A percentile compares a stretch with the other conserved stretches of the same genome.
Conservation (phyloP, 2,329 filamentous ascomycete genomes). For the Exophiala calicioides region DNA sequence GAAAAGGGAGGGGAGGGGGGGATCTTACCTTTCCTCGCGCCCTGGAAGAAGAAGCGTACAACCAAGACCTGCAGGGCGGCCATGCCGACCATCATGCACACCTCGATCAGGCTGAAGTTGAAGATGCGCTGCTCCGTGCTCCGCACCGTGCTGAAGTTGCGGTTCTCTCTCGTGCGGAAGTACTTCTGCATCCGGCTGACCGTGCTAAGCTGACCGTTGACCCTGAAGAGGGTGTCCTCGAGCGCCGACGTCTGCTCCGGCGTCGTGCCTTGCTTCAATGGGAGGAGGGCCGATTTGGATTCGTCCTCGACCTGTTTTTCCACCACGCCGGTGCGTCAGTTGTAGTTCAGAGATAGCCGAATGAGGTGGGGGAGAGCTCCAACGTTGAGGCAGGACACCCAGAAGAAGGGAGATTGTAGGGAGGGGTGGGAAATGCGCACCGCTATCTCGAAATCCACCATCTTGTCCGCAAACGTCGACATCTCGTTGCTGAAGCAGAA, state of each 20-base stretch:
- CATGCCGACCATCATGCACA: constrained; percentile 89
- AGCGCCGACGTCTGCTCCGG: constrained; percentile 86
- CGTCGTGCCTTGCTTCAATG: constrained; percentile 82
- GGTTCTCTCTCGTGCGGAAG: constrained; percentile 97
- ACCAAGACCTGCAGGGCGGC: constrained; percentile 95
- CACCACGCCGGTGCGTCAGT: constrained; percentile 5
- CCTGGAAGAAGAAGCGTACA: constrained; percentile 98
- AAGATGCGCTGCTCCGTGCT: constrained; percentile 95
- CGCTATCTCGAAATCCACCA: constrained; percentile 96
- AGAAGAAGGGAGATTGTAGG: constrained; percentile 27
- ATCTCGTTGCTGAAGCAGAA: constrained; percentile 99
- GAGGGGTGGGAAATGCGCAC: constrained; percentile 55
- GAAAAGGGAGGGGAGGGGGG: neutral
- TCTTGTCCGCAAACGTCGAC: constrained; percentile 96
- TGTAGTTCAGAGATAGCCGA: constrained; percentile 18
- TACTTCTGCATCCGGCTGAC: constrained; percentile 98
- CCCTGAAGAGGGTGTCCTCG: constrained; percentile 93
- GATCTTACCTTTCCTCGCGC: constrained; percentile 61
- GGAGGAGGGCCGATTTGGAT: constrained; percentile 67
- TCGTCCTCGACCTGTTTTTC: constrained; percentile 80
- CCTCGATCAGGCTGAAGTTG: constrained; percentile 95
- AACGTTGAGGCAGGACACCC: neutral
- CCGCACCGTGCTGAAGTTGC: constrained; percentile 96
- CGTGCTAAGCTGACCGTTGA: constrained; percentile 88
- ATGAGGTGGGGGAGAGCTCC: neutral